These are phyloP conservation scores for Chaetomiaceae sp. DNA, from an alignment of 2,329 filamentous ascomycete species.

Conservation along the genomic window DNA sequence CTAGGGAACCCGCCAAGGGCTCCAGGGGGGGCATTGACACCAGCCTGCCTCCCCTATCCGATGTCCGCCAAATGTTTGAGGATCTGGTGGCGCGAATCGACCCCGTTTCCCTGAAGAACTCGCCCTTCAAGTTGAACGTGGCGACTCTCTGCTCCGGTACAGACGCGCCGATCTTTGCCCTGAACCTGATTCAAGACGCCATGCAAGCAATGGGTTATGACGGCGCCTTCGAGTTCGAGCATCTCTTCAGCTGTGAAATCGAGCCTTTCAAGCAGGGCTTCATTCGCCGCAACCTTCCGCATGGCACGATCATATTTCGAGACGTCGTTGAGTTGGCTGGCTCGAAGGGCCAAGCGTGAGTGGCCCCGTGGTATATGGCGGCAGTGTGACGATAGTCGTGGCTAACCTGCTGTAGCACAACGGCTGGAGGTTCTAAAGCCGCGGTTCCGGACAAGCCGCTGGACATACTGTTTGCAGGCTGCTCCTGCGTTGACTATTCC, in stretches of 20 bases:
- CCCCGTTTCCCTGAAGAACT: not conserved
- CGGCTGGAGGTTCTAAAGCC: slow-evolving; percentile 57
- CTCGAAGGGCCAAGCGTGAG: slow-evolving; percentile 38
- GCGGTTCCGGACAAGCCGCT: slow-evolving; percentile 44
- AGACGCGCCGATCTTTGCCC: slow-evolving; percentile 63
- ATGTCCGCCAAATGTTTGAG: slow-evolving; percentile 26
- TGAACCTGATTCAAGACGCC: slow-evolving; percentile 50
- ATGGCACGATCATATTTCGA: slow-evolving; percentile 44
- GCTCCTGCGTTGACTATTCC: slow-evolving; percentile 72
- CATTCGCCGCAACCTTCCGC: slow-evolving; percentile 53
- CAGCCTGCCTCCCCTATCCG: slow-evolving; percentile 23
- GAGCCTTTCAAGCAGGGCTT: slow-evolving; percentile 59
- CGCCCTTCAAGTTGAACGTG: slow-evolving; percentile 30
- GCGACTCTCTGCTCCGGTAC: slow-evolving; percentile 76
- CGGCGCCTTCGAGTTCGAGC: slow-evolving; percentile 39
- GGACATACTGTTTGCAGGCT: slow-evolving; percentile 66
- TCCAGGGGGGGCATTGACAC: slow-evolving; percentile 11
- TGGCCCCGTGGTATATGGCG: slow-evolving; percentile 15
- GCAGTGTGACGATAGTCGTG: slow-evolving; percentile 31
- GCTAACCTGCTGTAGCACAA: slow-evolving; percentile 41
- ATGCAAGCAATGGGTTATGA: slow-evolving; percentile 27
- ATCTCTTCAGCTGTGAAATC: slow-evolving; percentile 59
- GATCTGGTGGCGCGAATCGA: slow-evolving; percentile 23
- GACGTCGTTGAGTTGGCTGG: slow-evolving; percentile 51
- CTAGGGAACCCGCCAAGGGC: not conserved